Percentiles rank a stretch among this genome's conserved stretches.
These are phyloP conservation scores for Pharus latifolius DNA, from an alignment of 176 grass and related monocot species.

Conservation along the genomic window DNA sequence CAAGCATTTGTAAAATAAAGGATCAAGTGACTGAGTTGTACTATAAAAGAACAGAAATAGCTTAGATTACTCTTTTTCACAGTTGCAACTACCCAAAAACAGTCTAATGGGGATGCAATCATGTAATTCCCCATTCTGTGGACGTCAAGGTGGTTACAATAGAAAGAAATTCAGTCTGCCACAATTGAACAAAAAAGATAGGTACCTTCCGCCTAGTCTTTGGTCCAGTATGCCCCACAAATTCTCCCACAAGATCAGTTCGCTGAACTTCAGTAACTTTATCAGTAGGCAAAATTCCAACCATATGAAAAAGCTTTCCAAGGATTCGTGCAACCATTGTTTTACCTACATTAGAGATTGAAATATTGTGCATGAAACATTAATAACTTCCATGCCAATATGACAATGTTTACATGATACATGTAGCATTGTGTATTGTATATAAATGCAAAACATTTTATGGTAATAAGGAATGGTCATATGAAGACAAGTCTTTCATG, in stretches of 20 bases:
- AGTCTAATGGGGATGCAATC: background rate
- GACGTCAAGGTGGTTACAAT: background rate
- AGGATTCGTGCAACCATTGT: constrained; percentile 97
- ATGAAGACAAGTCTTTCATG: background rate
- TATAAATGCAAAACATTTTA: background rate
- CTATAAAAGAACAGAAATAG: background rate
- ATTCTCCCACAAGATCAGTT: constrained; percentile 98
- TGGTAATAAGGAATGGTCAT: background rate
- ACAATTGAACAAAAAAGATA: background rate
- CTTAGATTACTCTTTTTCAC: background rate
- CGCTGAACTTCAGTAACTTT: constrained; percentile 95
- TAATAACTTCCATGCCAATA: background rate
- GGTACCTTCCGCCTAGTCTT: constrained; percentile 92
- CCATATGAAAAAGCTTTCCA: constrained; percentile 81
- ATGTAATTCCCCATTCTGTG: background rate
- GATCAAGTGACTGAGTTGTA: background rate
- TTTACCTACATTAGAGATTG: constrained; percentile 68
- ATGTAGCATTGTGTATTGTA: background rate
- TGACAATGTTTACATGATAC: background rate
- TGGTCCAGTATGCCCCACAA: constrained; percentile 94
- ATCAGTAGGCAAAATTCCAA: constrained; percentile 81
- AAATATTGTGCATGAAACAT: constrained; percentile 4
- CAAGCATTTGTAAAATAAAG: background rate
- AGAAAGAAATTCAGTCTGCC: background rate
- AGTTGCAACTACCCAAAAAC: background rate